Conservation (phyloP, 495 filamentous ascomycete genomes). For the Tuber calosporum region DNA sequence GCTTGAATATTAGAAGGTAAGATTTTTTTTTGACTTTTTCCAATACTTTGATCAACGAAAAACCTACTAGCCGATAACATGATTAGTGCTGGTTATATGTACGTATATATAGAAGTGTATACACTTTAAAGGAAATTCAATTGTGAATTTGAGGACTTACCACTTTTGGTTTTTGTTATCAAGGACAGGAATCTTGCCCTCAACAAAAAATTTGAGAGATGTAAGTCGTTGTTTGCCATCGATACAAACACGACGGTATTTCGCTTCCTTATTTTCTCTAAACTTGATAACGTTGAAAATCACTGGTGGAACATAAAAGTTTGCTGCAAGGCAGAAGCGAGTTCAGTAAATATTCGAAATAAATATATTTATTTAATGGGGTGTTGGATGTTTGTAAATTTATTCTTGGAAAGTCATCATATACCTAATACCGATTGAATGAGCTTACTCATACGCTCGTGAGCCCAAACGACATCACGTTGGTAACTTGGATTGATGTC, state of each 20-base stretch:
- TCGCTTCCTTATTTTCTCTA: conserved; percentile 18
- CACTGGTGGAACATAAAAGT: conserved; percentile 49
- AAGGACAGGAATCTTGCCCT: conserved; percentile 45
- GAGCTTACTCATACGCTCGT: conserved; percentile 42
- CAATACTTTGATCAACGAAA: conserved; percentile 23
- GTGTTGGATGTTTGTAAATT: background rate
- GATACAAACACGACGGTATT: conserved; percentile 43
- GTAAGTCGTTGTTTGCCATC: conserved; percentile 51
- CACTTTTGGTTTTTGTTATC: conserved; percentile 43
- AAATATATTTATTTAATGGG: background rate
- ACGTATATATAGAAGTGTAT: background rate
- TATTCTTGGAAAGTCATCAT: conserved; percentile 8
- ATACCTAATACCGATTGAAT: conserved; percentile 47
- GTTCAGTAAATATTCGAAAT: background rate
- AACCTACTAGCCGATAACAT: conserved; percentile 12
- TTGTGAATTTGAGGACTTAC: conserved; percentile 12
- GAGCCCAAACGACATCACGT: conserved; percentile 48
- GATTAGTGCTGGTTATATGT: background rate
- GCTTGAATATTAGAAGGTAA: conserved; percentile 41
- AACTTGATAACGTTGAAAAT: conserved; percentile 47
- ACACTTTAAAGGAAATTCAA: background rate
- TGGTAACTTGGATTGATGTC: conserved; percentile 49
- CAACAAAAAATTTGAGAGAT: conserved; percentile 47
- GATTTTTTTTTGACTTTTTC: conserved; percentile 18
- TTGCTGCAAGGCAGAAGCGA: conserved; percentile 33